Conservation (phyloP, 371 early-diverging fungal genomes). For the Circinella minor region DNA sequence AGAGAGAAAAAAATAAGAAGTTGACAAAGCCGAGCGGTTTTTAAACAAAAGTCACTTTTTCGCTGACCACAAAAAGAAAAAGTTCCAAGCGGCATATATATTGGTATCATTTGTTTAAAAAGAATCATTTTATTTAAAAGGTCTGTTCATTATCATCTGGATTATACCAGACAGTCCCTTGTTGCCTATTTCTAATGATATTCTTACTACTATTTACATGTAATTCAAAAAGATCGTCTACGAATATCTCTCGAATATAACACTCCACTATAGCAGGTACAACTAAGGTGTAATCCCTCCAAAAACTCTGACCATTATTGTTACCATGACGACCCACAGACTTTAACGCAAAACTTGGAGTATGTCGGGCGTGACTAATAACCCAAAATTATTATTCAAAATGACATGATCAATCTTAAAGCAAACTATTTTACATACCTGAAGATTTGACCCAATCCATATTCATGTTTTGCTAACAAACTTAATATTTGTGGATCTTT, state of each 20-base stretch:
- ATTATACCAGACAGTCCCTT: constrained; percentile 16
- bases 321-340: constrained; percentile 47
- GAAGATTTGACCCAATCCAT: constrained; percentile 55
- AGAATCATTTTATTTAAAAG: too few species aligned
- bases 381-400: background rate
- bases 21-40: too few species aligned
- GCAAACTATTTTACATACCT: constrained; percentile 22
- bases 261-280: constrained; percentile 43
- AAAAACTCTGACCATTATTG: constrained; percentile 42
- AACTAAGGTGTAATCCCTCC: constrained; percentile 48
- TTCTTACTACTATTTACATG: background rate
- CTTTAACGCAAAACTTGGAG: constrained; percentile 46
- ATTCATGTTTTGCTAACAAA: constrained; percentile 48
- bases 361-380: constrained; percentile 34
- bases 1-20: too few species aligned
- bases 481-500: constrained; percentile 35
- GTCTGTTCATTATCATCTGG: background rate
- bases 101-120: too few species aligned
- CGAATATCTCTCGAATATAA: constrained; percentile 50
- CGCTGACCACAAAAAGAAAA: too few species aligned
- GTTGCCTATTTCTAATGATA: background rate
- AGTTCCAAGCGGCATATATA: too few species aligned
- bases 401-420: background rate
- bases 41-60: too few species aligned
- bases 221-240: constrained; percentile 40